phyloP scores from a whole-genome alignment of 2,329 filamentous ascomycete genomes.

The Penicillium decumbens region DNA sequence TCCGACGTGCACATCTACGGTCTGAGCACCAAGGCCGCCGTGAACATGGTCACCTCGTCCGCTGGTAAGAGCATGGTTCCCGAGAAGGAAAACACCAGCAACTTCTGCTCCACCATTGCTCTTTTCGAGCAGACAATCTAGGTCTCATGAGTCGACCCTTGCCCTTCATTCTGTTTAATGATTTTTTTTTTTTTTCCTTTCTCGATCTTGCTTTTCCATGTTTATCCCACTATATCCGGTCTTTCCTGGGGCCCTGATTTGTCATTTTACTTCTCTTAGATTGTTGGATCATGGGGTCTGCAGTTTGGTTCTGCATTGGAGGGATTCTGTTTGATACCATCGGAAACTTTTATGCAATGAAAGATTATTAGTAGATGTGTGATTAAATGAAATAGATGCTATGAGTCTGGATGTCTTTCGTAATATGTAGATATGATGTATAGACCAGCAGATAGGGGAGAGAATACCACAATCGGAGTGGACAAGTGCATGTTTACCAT shows the following conservation, averaged over 20 bases:
- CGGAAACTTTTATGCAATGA: slow-evolving; percentile 2
- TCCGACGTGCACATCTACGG: slow-evolving; percentile 61
- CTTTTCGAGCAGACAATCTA: slow-evolving; percentile 37
- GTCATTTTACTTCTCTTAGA: slow-evolving; percentile 5
- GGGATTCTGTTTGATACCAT: slow-evolving; percentile 10
- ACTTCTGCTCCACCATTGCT: slow-evolving; percentile 44
- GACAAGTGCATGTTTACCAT: no score
- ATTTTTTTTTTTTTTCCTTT: neutral
- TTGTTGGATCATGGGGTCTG: neutral
- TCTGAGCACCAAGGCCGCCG: slow-evolving; percentile 68
- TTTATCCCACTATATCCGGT: neutral
- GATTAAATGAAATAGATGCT: slow-evolving; percentile 6
- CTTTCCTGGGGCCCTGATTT: neutral
- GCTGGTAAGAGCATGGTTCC: slow-evolving; percentile 34
- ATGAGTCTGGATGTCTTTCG: neutral
- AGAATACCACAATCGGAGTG: no score
- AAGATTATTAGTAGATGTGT: slow-evolving; percentile 15
- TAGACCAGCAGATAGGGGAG: no score
- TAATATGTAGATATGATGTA: no score
- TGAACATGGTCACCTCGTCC: slow-evolving; percentile 63
- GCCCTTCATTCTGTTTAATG: neutral
- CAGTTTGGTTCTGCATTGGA: neutral
- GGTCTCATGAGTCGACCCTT: neutral
- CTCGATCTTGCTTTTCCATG: neutral
- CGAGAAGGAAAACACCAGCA: slow-evolving; percentile 40